Percentiles rank a stretch among this genome's conserved stretches.
Conservation (phyloP, 2,329 filamentous ascomycete genomes). For the Herpomyces periplanetae region DNA sequence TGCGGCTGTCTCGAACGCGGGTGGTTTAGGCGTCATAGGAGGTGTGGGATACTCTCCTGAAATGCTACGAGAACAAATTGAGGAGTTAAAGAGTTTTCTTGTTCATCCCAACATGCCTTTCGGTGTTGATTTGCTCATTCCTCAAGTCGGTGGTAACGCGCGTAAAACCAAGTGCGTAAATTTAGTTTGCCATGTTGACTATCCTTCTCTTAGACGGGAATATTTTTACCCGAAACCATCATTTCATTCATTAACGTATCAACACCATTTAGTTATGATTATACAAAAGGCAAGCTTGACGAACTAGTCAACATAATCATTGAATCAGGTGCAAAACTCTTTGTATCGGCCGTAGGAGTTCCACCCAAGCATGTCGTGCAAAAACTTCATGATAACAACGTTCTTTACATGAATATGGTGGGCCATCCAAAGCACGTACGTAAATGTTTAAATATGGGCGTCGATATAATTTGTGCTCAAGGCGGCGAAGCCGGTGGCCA, state of each 20-base stretch:
- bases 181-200: not conserved
- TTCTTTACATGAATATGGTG: slow-evolving; percentile 99
- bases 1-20: slow-evolving; percentile 81
- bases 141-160: slow-evolving; percentile 70
- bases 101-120: slow-evolving; percentile 75
- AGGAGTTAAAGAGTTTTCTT: slow-evolving; percentile 60
- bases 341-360: slow-evolving; percentile 84
- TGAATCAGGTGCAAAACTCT: slow-evolving; percentile 54
- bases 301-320: slow-evolving; percentile 73
- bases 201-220: too few relatives aligned
- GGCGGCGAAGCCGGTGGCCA: slow-evolving; percentile 90
- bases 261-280: slow-evolving; percentile 36
- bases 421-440: slow-evolving; percentile 95
- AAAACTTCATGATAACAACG: slow-evolving; percentile 42
- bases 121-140: slow-evolving; percentile 65
- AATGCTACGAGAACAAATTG: slow-evolving; percentile 79
- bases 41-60: slow-evolving; percentile 85
- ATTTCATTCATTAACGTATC: slow-evolving; percentile 4
- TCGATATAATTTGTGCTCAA: slow-evolving; percentile 90
- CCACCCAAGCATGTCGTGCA: slow-evolving; percentile 65
- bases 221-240: slow-evolving; percentile 1
- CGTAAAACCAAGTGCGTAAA: slow-evolving; percentile 46
- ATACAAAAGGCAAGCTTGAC: slow-evolving; percentile 91
- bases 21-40: slow-evolving; percentile 78
- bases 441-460: slow-evolving; percentile 69